Base-by-base conservation (phyloP, 2,329 filamentous ascomycete species). In the Fusarium keratoplasticum region DNA sequence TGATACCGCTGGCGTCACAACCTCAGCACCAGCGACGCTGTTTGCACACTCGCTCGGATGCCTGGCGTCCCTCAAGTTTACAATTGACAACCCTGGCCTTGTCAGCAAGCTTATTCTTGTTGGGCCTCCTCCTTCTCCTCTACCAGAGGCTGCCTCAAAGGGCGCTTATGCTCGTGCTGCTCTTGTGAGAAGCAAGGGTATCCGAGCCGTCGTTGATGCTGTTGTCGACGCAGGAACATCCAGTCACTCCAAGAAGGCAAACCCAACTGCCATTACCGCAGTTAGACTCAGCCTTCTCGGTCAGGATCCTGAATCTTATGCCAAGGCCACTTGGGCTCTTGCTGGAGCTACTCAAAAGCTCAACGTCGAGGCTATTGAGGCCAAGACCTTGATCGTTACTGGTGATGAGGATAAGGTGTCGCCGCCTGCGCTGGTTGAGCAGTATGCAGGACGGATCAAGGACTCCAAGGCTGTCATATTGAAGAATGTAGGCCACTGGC, bases 1-100 rank as follows among this genome's bases (percentile, higher is more conserved):
- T 67, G 61, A 81, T 5, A 64, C 80, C 29, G 79, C 81, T 10
- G 78, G 76, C 0, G 77, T 84, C 16, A 62, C 78, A 1, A 31
- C 74, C 4, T 70, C 76, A 5, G 80, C 61, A 2, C 69, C 73
- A 4, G 78, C 84, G 0, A 87, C 82, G 0, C 59, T 90, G 1
- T 76, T 90, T 5, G 88, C 86, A 7, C 87, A 89, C 76, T 87
- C 84, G 0, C 83, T 89, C 77, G 88, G 87, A 22, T 87, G 85
- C 59, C 79, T 89, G 1, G 73, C 88, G 4, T 88, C 87, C 3
- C 70, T 85, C 1, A 76, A 76, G 2, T 86, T 88, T 60, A 83
- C 83, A 0, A 71, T 83, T 4, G 50, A 81, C 9, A 72, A 86
- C 66, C 84, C 84, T 0, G 76, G 78, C 2, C 77, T 85, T 0